phyloP scores from a whole-genome alignment of 768 basidiomycete genomes.

The Leccinum barrowsii region DNA sequence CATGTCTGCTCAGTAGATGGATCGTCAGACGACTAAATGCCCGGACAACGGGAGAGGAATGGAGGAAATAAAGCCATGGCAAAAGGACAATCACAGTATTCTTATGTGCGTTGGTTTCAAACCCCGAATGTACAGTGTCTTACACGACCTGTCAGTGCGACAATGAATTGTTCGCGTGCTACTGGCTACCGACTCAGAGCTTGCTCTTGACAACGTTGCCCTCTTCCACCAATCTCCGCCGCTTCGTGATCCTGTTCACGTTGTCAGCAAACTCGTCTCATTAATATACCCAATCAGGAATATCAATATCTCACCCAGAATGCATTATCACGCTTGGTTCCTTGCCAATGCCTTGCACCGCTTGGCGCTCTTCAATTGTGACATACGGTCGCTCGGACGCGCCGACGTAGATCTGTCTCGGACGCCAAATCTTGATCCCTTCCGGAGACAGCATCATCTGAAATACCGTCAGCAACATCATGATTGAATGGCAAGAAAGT shows the following conservation, averaged over 20 bases:
- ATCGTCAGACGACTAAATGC: slow-evolving; percentile 10
- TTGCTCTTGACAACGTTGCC: slow-evolving; percentile 26
- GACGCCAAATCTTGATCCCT: slow-evolving; percentile 93
- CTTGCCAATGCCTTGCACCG: slow-evolving; percentile 51
- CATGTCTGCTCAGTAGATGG: slow-evolving; percentile 43
- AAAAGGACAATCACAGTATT: neutral
- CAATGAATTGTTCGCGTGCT: neutral
- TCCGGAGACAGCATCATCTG: slow-evolving; percentile 90
- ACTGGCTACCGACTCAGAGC: slow-evolving; percentile 13
- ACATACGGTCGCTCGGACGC: slow-evolving; percentile 72
- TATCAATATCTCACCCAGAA: slow-evolving; percentile 65
- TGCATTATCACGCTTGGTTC: slow-evolving; percentile 64
- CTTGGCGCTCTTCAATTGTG: slow-evolving; percentile 52
- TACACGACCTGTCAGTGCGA: neutral
- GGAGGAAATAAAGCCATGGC: neutral
- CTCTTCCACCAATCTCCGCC: slow-evolving; percentile 28
- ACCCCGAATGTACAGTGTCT: slow-evolving; percentile 18
- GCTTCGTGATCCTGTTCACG: slow-evolving; percentile 27
- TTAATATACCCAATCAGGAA: neutral
- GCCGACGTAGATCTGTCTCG: slow-evolving; percentile 83
- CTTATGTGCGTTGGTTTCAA: slow-evolving; percentile 17
- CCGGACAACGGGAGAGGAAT: neutral
- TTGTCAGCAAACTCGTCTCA: slow-evolving; percentile 1
- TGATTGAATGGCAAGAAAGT: neutral
- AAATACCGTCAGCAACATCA: slow-evolving; percentile 4